Base-by-base conservation (phyloP, 305 asterid genomes). In the Ilex paraguariensis region DNA sequence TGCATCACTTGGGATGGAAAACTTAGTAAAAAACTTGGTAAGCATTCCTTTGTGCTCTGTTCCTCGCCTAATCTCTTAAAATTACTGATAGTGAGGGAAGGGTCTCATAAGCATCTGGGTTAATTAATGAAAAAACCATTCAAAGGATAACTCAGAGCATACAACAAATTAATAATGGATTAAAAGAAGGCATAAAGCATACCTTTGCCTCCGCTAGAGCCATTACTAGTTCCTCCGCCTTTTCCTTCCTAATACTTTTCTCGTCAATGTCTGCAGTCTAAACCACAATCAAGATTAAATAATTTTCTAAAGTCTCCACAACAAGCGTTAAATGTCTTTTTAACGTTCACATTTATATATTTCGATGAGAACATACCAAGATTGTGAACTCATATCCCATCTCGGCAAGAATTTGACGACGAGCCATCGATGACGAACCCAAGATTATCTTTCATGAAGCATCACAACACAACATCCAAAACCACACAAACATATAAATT, bases 201-300 rank as follows among this genome's bases (percentile, higher is more conserved):
- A 83, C 95, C 97, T 87, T 90, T 17, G 95, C 95, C 75, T 87
- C 92, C 8, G 97, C 97, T 55, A 90, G 78, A 77, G 84, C 84
- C 78, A 79, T 72, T 16, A 90, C 95, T 58, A 90, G 84, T 66
- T 90, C 95, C 72, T 90, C 95, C 2, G 92, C 82, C 56, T 71
- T 85, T n/a, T 85, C 92, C 78, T 70, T 83, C 79, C 95, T 73
- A 68, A 87, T 87, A 63, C 92, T 79, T 73, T 82, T 77, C 75
- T 90, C 95, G 57, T 90, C 95, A 56, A 87, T 87, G 71, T 90
- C 97, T 56, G 95, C 95, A 63, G 79, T 68, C 97, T 85, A 72
- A 44, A 66, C 55, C 65, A 59, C 67, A 69, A 70, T 67, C 57
- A 3, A 54, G 62, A 55, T 52, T 51, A 69, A 51, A 39, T 31